Percentiles rank a stretch among this genome's conserved stretches.
These are phyloP conservation scores for Orychophragmus violaceus DNA, from an alignment of 345 rosid species.

Conservation along the genomic window DNA sequence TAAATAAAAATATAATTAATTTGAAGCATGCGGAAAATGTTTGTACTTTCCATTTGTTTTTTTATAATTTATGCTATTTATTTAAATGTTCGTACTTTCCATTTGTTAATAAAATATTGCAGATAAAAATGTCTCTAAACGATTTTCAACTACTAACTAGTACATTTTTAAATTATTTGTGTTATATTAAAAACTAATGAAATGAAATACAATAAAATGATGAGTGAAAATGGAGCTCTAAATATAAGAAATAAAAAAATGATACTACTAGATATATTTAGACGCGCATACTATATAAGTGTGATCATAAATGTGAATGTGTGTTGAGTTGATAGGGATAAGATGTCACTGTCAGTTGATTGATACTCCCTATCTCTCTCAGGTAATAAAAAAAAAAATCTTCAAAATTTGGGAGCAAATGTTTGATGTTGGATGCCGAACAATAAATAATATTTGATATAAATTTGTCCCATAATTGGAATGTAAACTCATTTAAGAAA, in stretches of 20 bases:
- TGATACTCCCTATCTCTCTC: background rate
- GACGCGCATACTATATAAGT: too few species aligned
- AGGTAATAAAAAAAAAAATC: background rate
- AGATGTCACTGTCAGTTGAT: background rate
- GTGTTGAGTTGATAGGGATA: background rate
- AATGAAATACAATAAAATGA: background rate
- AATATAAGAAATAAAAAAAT: background rate
- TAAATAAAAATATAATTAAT: too few species aligned
- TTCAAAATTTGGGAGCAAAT: constrained; percentile 3
- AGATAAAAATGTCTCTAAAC: background rate
- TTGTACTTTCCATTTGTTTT: too few species aligned
- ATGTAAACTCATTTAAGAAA: background rate
- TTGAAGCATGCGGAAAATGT: too few species aligned
- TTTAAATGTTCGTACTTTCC: background rate
- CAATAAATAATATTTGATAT: background rate
- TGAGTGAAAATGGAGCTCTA: background rate
- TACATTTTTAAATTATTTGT: background rate
- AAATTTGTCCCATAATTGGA: background rate
- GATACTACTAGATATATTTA: too few species aligned
- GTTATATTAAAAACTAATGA: background rate
- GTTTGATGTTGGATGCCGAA: background rate
- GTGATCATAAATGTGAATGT: background rate
- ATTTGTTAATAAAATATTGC: background rate
- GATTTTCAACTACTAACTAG: background rate
- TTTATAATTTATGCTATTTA: too few species aligned